Conservation (phyloP, 1,284 basidiomycete genomes). For the Boletus mariae region DNA sequence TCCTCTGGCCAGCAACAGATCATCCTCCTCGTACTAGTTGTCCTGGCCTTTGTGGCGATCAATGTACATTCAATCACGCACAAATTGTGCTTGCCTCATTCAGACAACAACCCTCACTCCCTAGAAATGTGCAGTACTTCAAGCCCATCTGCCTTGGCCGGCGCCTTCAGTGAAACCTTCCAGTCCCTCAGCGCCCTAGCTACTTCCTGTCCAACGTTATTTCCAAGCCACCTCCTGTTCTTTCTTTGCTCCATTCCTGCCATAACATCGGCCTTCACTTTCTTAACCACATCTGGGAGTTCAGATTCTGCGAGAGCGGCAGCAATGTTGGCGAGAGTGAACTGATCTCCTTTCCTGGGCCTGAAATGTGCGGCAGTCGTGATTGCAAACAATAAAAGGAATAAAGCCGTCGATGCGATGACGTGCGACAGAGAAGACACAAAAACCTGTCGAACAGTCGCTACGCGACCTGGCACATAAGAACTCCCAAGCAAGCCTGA, state of each 20-base stretch:
- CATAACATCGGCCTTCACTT: neutral
- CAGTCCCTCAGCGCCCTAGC: conserved; percentile 4
- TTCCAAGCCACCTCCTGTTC: neutral
- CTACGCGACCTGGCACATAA: conserved; percentile 15
- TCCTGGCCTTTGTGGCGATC: too few species aligned
- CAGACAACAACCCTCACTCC: neutral
- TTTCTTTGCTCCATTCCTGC: neutral
- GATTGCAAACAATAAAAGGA: conserved; percentile 4
- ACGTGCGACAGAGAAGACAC: conserved; percentile 15
- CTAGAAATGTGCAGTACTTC: conserved; percentile 11
- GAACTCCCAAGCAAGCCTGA: conserved; percentile 10
- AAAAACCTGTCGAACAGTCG: conserved; percentile 9
- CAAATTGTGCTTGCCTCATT: too few species aligned
- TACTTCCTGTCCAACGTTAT: conserved; percentile 8
- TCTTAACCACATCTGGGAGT: conserved; percentile 9
- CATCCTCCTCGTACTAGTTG: too few species aligned
- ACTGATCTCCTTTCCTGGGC: conserved; percentile 9
- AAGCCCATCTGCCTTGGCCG: neutral
- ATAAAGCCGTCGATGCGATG: conserved; percentile 4
- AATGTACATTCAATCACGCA: too few species aligned
- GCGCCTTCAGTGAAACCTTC: conserved; percentile 4
- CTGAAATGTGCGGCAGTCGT: conserved; percentile 6
- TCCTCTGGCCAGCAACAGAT: too few species aligned
- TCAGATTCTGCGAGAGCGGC: conserved; percentile 13
- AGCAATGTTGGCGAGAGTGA: conserved; percentile 16